Evolutionary conservation across 371 early-diverging fungal genomes (phyloP).

Genomic region (Apophysomyces trapeziformis): DNA sequence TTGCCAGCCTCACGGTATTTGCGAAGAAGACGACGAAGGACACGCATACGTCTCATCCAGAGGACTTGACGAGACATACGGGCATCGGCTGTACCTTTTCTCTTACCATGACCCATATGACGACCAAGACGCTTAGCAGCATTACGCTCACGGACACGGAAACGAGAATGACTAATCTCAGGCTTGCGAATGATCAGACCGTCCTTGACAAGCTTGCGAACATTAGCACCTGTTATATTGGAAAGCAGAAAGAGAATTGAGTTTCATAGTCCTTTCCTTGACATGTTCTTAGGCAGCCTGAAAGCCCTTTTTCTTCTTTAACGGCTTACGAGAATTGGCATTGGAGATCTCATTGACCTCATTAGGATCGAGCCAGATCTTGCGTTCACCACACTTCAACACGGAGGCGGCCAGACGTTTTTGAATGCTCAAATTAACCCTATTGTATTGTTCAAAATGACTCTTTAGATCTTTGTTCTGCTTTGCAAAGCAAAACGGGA

Average conservation of each 20-base stretch:
- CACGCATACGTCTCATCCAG: constrained; percentile 99
- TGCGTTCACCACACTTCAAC: constrained; percentile 98
- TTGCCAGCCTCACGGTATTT: constrained; percentile 98
- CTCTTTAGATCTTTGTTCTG: not conserved
- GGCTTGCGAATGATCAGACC: constrained; percentile 98
- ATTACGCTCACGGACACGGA: constrained; percentile 91
- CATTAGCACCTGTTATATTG: constrained; percentile 77
- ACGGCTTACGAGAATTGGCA: constrained; percentile 94
- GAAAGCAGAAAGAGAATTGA: too few relatives aligned
- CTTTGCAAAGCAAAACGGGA: not conserved
- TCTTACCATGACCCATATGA: constrained; percentile 98
- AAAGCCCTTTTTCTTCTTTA: not conserved
- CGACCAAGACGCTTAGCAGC: constrained; percentile 99
- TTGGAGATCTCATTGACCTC: constrained; percentile 95
- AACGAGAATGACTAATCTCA: constrained; percentile 91
- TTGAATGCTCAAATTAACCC: constrained; percentile 87
- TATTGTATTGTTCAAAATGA: constrained; percentile 25
- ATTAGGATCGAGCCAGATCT: constrained; percentile 99
- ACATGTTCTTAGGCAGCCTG: not conserved
- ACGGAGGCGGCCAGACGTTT: constrained; percentile 98
- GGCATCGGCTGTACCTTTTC: constrained; percentile 98
- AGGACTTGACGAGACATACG: constrained; percentile 96
- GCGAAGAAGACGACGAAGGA: constrained; percentile 95
- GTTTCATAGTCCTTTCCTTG: too few relatives aligned
- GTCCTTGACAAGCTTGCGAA: constrained; percentile 97